Base-by-base conservation (phyloP, 192 early-diverging fungal species). In the Gonapodya prolifera region DNA sequence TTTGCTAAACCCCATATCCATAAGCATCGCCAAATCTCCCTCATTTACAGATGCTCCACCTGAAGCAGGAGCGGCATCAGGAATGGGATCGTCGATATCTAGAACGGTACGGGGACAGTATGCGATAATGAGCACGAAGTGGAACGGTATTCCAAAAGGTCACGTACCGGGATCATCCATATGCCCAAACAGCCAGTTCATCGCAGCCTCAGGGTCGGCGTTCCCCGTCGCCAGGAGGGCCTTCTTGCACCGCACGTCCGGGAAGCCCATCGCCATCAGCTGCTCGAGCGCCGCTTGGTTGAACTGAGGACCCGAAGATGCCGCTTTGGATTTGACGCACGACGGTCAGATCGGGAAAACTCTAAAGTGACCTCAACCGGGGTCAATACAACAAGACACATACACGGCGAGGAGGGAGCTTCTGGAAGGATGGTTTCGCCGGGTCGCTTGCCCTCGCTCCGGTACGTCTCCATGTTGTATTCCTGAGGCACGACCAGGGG, bases 121-220 rank as follows among this genome's bases (percentile, higher is more conserved):
- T n/a, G n/a, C n/a, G n/a, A n/a, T n/a, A n/a, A 70, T 70, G 31
- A 76, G 8, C 45, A 76, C 0, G 34, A 33, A 1, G 31, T 30
- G 2, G 31, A 33, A n/a, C 8, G 45, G 45, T n/a, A 69, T 69
- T n/a, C 13, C 8, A 69, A 16, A n/a, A n/a, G 8, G 30, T 33
- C 32, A 69, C 69, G 31, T 86, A 88, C 93, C 91, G 34, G 96
- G 87, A 84, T 98, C 97, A 32, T 99, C 97, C 93, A 97, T 96
- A 78, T 97, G 95, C 81, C 94, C 93, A 85, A 98, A 94, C 31
- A 98, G 77, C 96, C 96, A 98, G 79, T 90, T 91, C 93, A 96
- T 95, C 0, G 96, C 97, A 1, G 85, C 82, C 76, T 97, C 94
- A 1, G 90, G 85, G 17, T 91, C 94, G 75, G 69, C 77, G 80